Percentiles rank a stretch among this genome's conserved stretches.
These are phyloP conservation scores for Tetracladium setigerum DNA, from an alignment of 495 filamentous ascomycete species.

Conservation along the genomic window DNA sequence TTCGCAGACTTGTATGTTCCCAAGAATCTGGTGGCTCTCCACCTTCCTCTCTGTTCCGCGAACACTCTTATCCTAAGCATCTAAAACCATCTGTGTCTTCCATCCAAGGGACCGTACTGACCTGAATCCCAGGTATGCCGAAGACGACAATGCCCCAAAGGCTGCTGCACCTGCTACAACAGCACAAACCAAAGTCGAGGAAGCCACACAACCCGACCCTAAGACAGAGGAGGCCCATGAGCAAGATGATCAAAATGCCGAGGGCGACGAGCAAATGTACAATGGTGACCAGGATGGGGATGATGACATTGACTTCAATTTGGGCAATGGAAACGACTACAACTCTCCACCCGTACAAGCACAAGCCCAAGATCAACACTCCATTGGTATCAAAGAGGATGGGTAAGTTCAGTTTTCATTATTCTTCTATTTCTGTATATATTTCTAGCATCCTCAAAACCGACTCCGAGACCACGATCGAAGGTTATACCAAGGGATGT, in stretches of 20 bases:
- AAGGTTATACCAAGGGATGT: too few species aligned
- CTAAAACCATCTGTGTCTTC: background rate
- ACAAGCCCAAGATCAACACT: conserved; percentile 16
- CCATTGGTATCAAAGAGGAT: conserved; percentile 86
- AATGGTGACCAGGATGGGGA: conserved; percentile 41
- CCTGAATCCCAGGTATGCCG: conserved; percentile 53
- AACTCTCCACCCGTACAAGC: conserved; percentile 21
- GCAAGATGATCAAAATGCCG: conserved; percentile 33
- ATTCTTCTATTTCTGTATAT: conserved; percentile 19
- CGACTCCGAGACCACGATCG: too few species aligned
- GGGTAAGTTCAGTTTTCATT: conserved; percentile 66
- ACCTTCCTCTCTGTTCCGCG: background rate
- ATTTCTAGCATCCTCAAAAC: background rate
- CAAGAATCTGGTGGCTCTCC: background rate
- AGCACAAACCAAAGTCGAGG: conserved; percentile 22
- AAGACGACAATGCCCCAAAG: conserved; percentile 63
- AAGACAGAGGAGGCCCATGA: conserved; percentile 13
- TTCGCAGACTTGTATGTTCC: conserved; percentile 89
- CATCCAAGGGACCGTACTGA: background rate
- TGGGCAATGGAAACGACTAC: conserved; percentile 36
- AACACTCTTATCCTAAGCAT: background rate
- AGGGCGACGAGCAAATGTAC: conserved; percentile 37
- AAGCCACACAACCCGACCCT: conserved; percentile 12
- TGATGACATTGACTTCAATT: conserved; percentile 54
- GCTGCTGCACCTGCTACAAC: conserved; percentile 25